Conservation (phyloP, 768 basidiomycete species). For the Suillus luteus region DNA sequence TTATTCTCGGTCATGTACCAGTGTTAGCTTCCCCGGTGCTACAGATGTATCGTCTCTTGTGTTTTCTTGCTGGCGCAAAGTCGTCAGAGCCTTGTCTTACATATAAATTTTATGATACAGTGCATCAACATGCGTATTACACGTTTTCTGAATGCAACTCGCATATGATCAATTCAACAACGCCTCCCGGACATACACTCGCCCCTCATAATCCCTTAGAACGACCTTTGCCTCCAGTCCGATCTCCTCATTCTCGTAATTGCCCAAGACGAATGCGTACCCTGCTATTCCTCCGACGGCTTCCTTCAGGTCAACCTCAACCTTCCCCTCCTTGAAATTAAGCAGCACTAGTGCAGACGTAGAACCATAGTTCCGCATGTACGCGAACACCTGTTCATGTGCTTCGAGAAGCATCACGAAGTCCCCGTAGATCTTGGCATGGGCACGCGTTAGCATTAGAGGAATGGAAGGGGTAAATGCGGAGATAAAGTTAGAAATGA, state of each 20-base stretch:
- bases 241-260: conserved; percentile 20
- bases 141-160: neutral
- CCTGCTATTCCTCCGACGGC: conserved; percentile 10
- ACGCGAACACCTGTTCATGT: conserved; percentile 58
- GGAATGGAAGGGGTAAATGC: neutral
- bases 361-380: conserved; percentile 42
- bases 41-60: neutral
- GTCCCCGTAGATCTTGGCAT: conserved; percentile 56
- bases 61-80: neutral
- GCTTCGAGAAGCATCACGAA: conserved; percentile 50
- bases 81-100: too few relatives aligned
- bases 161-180: neutral
- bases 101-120: neutral
- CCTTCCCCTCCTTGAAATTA: conserved; percentile 43
- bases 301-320: conserved; percentile 17
- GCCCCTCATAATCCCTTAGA: conserved; percentile 34
- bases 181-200: conserved; percentile 23
- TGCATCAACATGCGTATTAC: neutral
- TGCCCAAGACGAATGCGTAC: conserved; percentile 26
- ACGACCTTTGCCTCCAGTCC: conserved; percentile 13
- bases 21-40: neutral
- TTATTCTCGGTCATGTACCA: neutral
- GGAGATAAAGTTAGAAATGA: conserved; percentile 1
- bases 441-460: conserved; percentile 1
- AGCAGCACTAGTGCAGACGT: conserved; percentile 43